Base-by-base conservation (phyloP, 2,329 filamentous ascomycete species). In the Colletotrichum coccodes region DNA sequence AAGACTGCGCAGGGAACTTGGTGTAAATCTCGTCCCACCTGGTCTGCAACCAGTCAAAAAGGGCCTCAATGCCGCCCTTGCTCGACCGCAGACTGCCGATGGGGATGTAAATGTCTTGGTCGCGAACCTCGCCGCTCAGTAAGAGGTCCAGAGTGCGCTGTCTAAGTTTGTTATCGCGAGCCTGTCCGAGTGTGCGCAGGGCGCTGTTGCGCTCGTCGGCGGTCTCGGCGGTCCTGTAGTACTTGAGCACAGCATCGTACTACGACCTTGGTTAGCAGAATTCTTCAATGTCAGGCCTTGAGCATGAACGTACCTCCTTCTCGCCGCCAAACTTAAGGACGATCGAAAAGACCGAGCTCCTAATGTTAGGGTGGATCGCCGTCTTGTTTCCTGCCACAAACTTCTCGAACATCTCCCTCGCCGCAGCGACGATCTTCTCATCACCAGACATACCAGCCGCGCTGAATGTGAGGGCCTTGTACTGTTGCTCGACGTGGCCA, bases 101-200 rank as follows among this genome's bases (percentile, higher is more conserved):
- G 1, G 95, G 95, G 78, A 97, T 90, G 83, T 97, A 98, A 72
- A 98, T 91, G 79, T 98, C 95, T 80, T 98, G 95, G 72, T 93
- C 94, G 85, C 97, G 97, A 81, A 98, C 92, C 73, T 97, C 92
- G 70, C 91, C 89, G 78, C 90, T 90, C 65, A 95, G 86, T 36
- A 94, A 87, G 71, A 98, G 85, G 34, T 85, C 87, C 16, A 98
- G 87, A 3, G 94, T 95, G 70, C 90, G 89, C 83, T 96, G 84
- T 78, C 98, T 95, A 56, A 98, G 88, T 72, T 91, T 89, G 1
- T 93, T 91, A 64, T 92, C 87, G 77, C 91, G 91, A 53, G 94
- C 90, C 58, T 94, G 90, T 58, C 95, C 95, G 26, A 98, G 87
- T 36, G 88, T 89, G 74, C 95, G 93, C 68, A 98, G 88, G 1